Evolutionary conservation across 768 basidiomycete genomes (phyloP).

Genomic region (Pleurotus salmoneostramineus): DNA sequence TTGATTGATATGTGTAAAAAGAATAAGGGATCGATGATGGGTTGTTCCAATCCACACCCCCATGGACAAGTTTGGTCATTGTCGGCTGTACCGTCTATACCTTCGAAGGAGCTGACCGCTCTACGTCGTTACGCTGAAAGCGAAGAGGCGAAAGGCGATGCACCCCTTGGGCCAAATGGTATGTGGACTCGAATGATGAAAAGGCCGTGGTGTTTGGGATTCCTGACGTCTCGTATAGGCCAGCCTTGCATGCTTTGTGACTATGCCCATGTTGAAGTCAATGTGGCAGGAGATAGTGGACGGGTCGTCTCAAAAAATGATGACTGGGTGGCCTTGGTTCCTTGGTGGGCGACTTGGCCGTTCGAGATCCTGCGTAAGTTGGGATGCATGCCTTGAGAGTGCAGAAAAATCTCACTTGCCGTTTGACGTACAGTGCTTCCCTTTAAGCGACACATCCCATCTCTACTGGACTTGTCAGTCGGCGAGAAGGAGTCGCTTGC

Average conservation of each 20-base stretch:
- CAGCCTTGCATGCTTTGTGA: constrained; percentile 74
- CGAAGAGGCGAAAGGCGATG: constrained; percentile 30
- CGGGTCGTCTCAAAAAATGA: constrained; percentile 71
- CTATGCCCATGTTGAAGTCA: constrained; percentile 67
- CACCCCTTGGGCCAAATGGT: constrained; percentile 55
- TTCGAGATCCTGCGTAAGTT: constrained; percentile 73
- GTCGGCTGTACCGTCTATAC: constrained; percentile 65
- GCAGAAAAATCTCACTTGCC: not conserved
- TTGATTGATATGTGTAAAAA: constrained; percentile 21
- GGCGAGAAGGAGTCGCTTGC: constrained; percentile 67
- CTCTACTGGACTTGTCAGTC: constrained; percentile 53
- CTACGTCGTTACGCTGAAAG: constrained; percentile 45
- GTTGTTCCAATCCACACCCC: constrained; percentile 91
- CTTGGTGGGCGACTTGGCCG: constrained; percentile 97
- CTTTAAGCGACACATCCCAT: constrained; percentile 73
- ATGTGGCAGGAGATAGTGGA: constrained; percentile 33
- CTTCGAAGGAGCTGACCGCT: constrained; percentile 61
- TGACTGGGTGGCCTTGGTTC: constrained; percentile 81
- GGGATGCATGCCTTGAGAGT: not conserved
- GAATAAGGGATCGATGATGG: constrained; percentile 95
- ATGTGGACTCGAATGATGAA: not conserved
- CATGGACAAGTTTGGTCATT: constrained; percentile 90
- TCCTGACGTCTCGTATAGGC: constrained; percentile 22
- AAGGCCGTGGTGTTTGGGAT: not conserved
- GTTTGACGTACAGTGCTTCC: constrained; percentile 55